These are phyloP conservation scores for Acacia crassicarpa DNA, from an alignment of 306 rosid genomes.

Conservation along the genomic window DNA sequence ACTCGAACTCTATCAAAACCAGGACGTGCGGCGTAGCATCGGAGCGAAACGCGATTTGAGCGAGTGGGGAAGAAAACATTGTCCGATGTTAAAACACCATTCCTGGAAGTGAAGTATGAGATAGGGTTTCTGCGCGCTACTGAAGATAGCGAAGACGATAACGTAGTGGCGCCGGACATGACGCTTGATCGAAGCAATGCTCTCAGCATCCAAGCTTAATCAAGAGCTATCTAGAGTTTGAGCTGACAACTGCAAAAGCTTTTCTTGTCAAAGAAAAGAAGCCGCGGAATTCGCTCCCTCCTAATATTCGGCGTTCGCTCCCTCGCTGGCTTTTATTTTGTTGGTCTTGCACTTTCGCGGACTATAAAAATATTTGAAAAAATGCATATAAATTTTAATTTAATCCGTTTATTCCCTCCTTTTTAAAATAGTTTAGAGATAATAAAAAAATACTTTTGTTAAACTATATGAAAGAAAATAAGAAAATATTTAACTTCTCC, in stretches of 20 bases:
- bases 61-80: conserved; percentile 48
- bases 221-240: not conserved
- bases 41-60: conserved; percentile 46
- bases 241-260: not conserved
- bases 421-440: not conserved
- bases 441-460: not conserved
- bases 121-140: conserved; percentile 51
- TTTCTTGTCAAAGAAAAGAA: not conserved
- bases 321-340: not conserved
- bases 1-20: conserved; percentile 52
- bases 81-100: conserved; percentile 28
- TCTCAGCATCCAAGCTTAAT: conserved; percentile 39
- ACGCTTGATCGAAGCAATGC: conserved; percentile 40
- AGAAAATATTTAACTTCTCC: too few species aligned
- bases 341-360: not conserved
- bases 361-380: too few species aligned
- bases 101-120: conserved; percentile 29
- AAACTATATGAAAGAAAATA: not conserved
- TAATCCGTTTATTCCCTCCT: not conserved
- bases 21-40: conserved; percentile 67
- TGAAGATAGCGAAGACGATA: conserved; percentile 41
- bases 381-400: too few species aligned
- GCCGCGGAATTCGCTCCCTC: not conserved
- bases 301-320: not conserved
- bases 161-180: conserved; percentile 42